Evolutionary conservation across 257 asterid species (phyloP).

Genomic region (Datura wrightii): DNA sequence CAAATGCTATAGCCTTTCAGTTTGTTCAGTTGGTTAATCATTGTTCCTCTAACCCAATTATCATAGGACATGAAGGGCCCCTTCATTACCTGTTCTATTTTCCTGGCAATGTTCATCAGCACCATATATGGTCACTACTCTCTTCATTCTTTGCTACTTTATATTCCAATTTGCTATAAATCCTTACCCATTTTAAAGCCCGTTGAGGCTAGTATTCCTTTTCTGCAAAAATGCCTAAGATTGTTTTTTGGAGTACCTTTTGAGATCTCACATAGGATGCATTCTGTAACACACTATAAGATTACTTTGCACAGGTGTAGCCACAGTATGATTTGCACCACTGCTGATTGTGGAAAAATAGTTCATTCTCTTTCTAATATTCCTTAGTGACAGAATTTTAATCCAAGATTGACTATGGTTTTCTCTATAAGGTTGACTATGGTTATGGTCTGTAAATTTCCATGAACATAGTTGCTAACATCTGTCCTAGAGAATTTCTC

Average conservation of each 20-base stretch:
- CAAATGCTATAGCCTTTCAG: neutral
- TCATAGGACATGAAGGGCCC: neutral
- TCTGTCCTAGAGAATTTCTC: neutral
- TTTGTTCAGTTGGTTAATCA: neutral
- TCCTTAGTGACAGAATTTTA: neutral
- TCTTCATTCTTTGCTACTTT: neutral
- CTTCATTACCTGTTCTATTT: neutral
- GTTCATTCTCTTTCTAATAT: neutral
- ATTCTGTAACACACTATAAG: neutral
- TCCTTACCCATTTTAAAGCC: constrained; percentile 3
- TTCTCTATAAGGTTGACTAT: neutral
- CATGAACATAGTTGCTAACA: neutral
- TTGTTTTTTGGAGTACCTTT: neutral
- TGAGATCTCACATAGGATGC: neutral
- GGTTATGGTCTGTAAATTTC: neutral
- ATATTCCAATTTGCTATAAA: neutral
- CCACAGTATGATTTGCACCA: neutral
- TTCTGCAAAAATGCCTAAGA: constrained; percentile 14
- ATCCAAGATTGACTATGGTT: neutral
- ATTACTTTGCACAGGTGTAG: neutral
- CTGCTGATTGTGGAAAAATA: neutral
- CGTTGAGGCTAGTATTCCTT: neutral
- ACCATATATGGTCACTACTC: neutral
- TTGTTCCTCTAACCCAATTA: neutral
- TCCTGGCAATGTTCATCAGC: neutral